Evolutionary conservation across 2,329 filamentous ascomycete species (phyloP).

Genomic region (Microcyclospora tardicrescens): DNA sequence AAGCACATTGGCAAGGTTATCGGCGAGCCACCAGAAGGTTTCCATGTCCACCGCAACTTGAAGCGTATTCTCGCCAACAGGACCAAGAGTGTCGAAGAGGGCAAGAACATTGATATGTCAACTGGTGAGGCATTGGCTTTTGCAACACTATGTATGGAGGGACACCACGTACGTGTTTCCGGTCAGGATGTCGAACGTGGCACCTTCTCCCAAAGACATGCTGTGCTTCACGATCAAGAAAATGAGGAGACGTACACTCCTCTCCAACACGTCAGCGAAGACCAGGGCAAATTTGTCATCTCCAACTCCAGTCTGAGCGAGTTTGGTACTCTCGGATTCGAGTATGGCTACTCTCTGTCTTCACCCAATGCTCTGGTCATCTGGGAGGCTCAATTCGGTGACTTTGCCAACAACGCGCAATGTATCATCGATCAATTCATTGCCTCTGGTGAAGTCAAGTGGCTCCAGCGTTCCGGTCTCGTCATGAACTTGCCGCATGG

Average conservation of each 20-base stretch:
- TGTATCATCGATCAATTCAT: constrained; percentile 99
- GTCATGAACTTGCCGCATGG: constrained; percentile 95
- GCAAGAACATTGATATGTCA: constrained; percentile 93
- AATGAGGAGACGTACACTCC: constrained; percentile 87
- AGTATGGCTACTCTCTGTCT: constrained; percentile 95
- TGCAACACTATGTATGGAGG: constrained; percentile 78
- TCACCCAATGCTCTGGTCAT: constrained; percentile 95
- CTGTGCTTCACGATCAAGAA: constrained; percentile 95
- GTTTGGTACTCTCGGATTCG: constrained; percentile 74
- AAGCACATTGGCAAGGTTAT: constrained; percentile 75
- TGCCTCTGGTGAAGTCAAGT: constrained; percentile 93
- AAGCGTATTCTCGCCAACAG: constrained; percentile 88
- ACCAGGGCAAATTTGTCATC: constrained; percentile 93
- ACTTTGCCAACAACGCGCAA: constrained; percentile 99
- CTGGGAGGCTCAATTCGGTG: constrained; percentile 99
- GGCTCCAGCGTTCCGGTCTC: constrained; percentile 93
- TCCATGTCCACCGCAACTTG: constrained; percentile 84
- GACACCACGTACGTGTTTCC: constrained; percentile 92
- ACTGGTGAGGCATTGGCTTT: constrained; percentile 95
- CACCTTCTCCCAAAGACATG: constrained; percentile 96
- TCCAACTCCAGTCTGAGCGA: constrained; percentile 82
- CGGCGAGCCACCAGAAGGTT: constrained; percentile 66
- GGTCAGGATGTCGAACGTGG: constrained; percentile 99
- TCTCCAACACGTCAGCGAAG: constrained; percentile 73
- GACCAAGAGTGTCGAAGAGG: constrained; percentile 83